Conservation (phyloP, 2,329 filamentous ascomycete species). For the Pseudogymnoascus sp. region DNA sequence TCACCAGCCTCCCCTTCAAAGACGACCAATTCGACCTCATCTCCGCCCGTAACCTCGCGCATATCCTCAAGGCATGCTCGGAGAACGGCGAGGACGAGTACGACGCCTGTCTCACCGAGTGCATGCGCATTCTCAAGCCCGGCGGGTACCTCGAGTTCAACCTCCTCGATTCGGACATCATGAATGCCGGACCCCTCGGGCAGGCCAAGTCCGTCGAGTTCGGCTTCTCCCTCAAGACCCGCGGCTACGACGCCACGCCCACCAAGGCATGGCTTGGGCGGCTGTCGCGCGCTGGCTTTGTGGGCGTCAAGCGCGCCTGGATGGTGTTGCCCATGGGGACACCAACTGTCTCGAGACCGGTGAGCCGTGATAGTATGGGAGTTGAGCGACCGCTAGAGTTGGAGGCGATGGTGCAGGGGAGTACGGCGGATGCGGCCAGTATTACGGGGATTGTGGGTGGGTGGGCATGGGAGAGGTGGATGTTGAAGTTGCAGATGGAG, state of each 20-base stretch:
- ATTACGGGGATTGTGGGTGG: constrained; percentile 75
- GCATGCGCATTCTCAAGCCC: constrained; percentile 79
- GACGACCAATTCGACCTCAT: constrained; percentile 84
- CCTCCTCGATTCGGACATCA: constrained; percentile 80
- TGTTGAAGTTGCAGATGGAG: constrained; percentile 79
- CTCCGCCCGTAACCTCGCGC: constrained; percentile 78
- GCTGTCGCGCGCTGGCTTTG: constrained; percentile 66
- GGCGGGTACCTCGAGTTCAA: constrained; percentile 89
- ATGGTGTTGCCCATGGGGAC: constrained; percentile 75
- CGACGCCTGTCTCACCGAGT: constrained; percentile 75
- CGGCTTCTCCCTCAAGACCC: constrained; percentile 75
- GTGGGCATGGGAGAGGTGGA: constrained; percentile 95
- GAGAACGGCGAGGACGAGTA: constrained; percentile 73
- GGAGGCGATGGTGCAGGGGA: constrained; percentile 58
- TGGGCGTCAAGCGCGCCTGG: constrained; percentile 77
- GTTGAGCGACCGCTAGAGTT: constrained; percentile 42
- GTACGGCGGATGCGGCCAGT: constrained; percentile 61
- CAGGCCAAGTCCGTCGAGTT: constrained; percentile 86
- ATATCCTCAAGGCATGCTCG: constrained; percentile 65
- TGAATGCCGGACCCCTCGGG: constrained; percentile 70
- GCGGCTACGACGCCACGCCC: constrained; percentile 80
- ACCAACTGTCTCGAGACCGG: constrained; percentile 29
- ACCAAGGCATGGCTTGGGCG: constrained; percentile 73
- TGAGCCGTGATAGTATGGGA: constrained; percentile 29
- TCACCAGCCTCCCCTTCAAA: constrained; percentile 77